Evolutionary conservation across 768 basidiomycete genomes (phyloP), one percentile per base, ranked within the genome.

Genomic region (button mushroom (Agaricus bisporus)): DNA sequence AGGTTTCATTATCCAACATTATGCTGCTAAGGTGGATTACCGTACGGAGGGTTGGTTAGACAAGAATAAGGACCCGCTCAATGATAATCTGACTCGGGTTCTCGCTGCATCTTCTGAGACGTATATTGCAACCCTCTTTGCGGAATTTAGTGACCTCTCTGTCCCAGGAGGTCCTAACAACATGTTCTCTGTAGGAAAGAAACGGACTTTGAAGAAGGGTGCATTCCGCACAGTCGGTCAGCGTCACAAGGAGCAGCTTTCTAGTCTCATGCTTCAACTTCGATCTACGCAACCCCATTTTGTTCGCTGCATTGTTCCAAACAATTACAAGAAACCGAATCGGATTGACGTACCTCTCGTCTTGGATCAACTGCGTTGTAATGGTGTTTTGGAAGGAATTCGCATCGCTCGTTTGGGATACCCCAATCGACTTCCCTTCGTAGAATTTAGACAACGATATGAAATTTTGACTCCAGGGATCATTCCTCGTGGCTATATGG

Each of bases 31-130:
- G 60, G 97, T 99, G 62, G 95, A 98, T 62, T 99, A 99, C 63
- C 81, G 87, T 26, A 98, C 94, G 2, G 86, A 91, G 37, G 91
- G 94, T 14, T 99, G 97, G 97, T 73, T 99, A 60, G 95, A 95
- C 74, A 99, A 98, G 84, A 99, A 99, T 78, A 97, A 97, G 71
- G 97, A 99, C 62, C 97, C 97, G 0, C 73, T 99, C 54, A 98
- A 98, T 64, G 95, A 98, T 67, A 94, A 97, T 65, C 79, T 98
- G 49, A 91, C 92, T 0, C 83, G 91, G 18, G 85, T 98, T 36
- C 77, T 98, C 2, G 85, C 91, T 1, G 76, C 80, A 8, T 95
- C 95, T 4, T 76, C 83, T 2, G 89, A 97, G 63, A 78, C 80
- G 37, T 93, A 90, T 63, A 80, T 98, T 37, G 83, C 90, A 1